These are phyloP conservation scores for Tolypocladium ophioglossoides DNA, from an alignment of 2,329 filamentous ascomycete genomes.

Conservation along the genomic window DNA sequence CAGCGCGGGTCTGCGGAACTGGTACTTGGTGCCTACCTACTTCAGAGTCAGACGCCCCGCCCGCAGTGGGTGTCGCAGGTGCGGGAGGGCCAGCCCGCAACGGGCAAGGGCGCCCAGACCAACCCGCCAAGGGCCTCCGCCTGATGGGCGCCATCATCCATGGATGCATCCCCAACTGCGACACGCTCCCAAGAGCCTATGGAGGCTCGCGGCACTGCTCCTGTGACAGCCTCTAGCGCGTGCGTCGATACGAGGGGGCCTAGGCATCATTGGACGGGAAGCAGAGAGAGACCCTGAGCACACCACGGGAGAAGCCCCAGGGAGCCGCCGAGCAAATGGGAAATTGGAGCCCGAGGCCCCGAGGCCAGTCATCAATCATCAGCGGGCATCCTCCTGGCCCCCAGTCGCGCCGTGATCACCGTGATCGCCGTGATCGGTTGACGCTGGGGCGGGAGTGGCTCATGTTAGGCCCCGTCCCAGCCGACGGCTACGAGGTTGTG, in stretches of 20 bases:
- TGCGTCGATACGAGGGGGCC: neutral
- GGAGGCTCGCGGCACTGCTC: conserved; percentile 6
- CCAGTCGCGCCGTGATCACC: neutral
- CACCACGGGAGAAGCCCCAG: neutral
- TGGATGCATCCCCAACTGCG: neutral
- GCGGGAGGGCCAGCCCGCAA: conserved; percentile 7
- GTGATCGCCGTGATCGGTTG: neutral
- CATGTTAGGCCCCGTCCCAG: neutral
- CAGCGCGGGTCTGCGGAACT: neutral
- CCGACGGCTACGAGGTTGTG: neutral
- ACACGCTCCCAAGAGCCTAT: conserved; percentile 4
- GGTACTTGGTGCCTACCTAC: neutral
- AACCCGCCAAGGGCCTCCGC: conserved; percentile 1
- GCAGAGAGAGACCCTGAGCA: conserved; percentile 2
- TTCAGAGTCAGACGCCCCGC: neutral
- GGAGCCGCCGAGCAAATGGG: neutral
- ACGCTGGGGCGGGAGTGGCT: neutral
- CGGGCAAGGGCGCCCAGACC: conserved; percentile 1
- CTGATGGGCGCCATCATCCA: conserved; percentile 6
- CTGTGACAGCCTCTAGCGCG: conserved; percentile 7
- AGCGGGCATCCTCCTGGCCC: neutral
- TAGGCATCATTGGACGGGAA: neutral
- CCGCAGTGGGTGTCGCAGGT: neutral
- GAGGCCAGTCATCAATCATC: neutral
- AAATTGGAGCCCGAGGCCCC: neutral